Evolutionary conservation across 331 rosid genomes (phyloP).

Genomic region (Pyrus hybrid): DNA sequence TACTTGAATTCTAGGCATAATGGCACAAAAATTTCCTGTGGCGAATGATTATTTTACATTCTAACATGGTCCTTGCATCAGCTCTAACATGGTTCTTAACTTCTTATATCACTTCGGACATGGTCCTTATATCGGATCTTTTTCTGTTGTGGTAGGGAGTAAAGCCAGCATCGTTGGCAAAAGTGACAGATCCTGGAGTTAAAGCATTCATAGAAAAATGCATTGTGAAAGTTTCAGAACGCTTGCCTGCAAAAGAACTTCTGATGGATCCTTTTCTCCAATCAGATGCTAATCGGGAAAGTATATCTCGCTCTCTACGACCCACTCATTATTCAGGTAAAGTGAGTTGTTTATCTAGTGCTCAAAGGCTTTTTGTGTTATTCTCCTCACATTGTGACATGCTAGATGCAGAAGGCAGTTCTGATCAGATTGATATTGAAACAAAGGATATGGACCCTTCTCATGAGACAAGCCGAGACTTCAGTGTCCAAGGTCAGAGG

Average conservation of each 20-base stretch:
- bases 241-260: constrained; percentile 81
- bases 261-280: constrained; percentile 77
- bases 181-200: constrained; percentile 55
- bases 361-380: not conserved
- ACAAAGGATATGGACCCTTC: constrained; percentile 22
- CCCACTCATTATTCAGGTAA: constrained; percentile 35
- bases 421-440: constrained; percentile 20
- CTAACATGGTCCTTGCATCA: not conserved
- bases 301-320: constrained; percentile 29
- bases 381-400: constrained; percentile 16
- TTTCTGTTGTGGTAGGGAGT: constrained; percentile 46
- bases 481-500: constrained; percentile 75
- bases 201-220: constrained; percentile 80
- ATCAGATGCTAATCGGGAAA: constrained; percentile 42
- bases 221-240: constrained; percentile 59
- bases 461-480: constrained; percentile 45
- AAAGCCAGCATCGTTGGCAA: constrained; percentile 87
- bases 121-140: not conserved
- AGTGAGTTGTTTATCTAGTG: constrained; percentile 6
- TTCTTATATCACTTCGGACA: not conserved
- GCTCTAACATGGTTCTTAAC: no score
- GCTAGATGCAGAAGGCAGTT: constrained; percentile 34
- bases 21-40: not conserved
- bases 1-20: not conserved
- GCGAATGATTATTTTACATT: not conserved